A percentile compares a stretch with the other conserved stretches of the same genome.
Evolutionary conservation across 345 rosid genomes (phyloP).

Genomic region (Syzygium aromaticum): DNA sequence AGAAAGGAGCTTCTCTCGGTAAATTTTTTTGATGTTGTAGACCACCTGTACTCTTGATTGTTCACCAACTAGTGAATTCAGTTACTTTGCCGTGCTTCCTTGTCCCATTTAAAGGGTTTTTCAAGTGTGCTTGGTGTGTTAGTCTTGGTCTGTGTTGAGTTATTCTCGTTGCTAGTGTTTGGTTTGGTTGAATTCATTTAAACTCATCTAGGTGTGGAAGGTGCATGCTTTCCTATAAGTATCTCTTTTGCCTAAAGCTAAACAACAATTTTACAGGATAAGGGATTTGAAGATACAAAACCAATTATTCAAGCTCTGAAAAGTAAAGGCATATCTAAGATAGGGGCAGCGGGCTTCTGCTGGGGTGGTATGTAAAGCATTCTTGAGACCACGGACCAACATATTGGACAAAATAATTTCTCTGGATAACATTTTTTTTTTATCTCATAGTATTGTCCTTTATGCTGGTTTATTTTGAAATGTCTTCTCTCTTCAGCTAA

Average conservation of each 20-base stretch:
- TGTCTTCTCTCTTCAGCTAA: constrained; percentile 42
- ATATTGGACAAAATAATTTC: not conserved
- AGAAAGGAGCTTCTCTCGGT: not conserved
- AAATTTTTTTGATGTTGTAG: not conserved
- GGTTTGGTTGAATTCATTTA: not conserved
- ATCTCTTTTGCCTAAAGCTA: not conserved
- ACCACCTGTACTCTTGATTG: not conserved
- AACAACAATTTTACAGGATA: constrained; percentile 32
- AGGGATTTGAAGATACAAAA: constrained; percentile 67
- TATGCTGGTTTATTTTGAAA: not conserved
- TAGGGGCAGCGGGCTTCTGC: constrained; percentile 43
- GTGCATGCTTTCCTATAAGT: not conserved
- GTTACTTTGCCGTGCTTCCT: not conserved
- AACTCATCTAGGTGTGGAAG: not conserved
- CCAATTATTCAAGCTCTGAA: constrained; percentile 49
- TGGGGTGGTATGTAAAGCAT: constrained; percentile 31
- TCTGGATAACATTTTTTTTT: not conserved
- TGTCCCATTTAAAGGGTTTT: not conserved
- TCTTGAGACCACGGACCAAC: not conserved
- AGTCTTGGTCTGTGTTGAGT: not conserved
- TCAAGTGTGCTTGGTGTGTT: not conserved
- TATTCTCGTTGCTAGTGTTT: not conserved
- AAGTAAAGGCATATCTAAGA: constrained; percentile 36
- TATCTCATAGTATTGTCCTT: not conserved
- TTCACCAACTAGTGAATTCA: not conserved